These are phyloP conservation scores for Debaryomyces maramus DNA, from an alignment of 805 yeast genomes.

Conservation along the genomic window DNA sequence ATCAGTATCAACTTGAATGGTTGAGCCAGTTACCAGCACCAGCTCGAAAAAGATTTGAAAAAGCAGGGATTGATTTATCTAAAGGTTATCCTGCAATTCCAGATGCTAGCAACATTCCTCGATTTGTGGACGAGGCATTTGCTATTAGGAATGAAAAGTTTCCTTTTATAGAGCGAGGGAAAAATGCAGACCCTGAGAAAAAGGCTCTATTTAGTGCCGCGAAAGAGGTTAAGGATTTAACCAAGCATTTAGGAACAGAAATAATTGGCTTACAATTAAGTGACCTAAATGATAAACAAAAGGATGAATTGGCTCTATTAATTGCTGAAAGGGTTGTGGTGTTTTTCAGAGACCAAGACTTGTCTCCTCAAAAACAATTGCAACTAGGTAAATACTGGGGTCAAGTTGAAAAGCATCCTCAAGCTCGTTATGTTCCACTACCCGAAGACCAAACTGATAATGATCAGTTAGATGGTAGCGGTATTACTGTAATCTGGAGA, in stretches of 20 bases:
- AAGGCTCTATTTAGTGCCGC: conserved; percentile 29
- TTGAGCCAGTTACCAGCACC: conserved; percentile 21
- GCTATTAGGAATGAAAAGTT: conserved; percentile 21
- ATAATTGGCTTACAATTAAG: conserved; percentile 29
- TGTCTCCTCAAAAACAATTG: conserved; percentile 32
- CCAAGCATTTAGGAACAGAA: conserved; percentile 29
- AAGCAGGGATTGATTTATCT: conserved; percentile 25
- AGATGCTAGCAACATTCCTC: conserved; percentile 21
- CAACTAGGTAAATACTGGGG: conserved; percentile 30
- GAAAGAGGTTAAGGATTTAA: conserved; percentile 26
- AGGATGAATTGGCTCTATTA: conserved; percentile 30
- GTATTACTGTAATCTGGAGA: conserved; percentile 44
- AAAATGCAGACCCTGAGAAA: conserved; percentile 34
- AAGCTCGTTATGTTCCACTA: conserved; percentile 27
- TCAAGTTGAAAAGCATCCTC: conserved; percentile 28
- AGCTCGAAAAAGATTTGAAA: conserved; percentile 23
- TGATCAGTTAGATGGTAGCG: conserved; percentile 24
- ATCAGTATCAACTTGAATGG: conserved; percentile 6
- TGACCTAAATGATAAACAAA: conserved; percentile 26
- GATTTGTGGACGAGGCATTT: conserved; percentile 28
- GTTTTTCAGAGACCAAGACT: conserved; percentile 32
- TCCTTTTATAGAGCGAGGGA: conserved; percentile 28
- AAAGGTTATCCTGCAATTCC: conserved; percentile 28
- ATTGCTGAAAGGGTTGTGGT: conserved; percentile 32
- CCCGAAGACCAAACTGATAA: too few relatives aligned